phyloP scores from a whole-genome alignment of 2,329 filamentous ascomycete genomes.

The Phymatotrichopsis omnivora region DNA sequence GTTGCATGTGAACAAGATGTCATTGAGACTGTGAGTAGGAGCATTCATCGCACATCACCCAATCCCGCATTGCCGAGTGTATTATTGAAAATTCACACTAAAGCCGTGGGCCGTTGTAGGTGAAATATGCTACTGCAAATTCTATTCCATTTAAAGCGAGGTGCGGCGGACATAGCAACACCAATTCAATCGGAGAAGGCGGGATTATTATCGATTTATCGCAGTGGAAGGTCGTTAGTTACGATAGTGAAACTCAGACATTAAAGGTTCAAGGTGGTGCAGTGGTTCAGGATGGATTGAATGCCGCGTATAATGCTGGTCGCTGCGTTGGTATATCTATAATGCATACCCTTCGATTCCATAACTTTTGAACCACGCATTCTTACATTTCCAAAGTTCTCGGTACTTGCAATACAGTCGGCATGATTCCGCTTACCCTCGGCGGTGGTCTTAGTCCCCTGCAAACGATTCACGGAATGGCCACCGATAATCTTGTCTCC shows the following conservation, averaged over 20 bases:
- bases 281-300: slow-evolving; percentile 24
- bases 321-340: slow-evolving; percentile 15
- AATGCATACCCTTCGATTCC: too few species aligned
- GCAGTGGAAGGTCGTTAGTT: slow-evolving; percentile 21
- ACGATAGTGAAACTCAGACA: slow-evolving; percentile 24
- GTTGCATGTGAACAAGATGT: slow-evolving; percentile 8
- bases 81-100: too few species aligned
- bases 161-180: slow-evolving; percentile 31
- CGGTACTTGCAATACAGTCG: slow-evolving; percentile 33
- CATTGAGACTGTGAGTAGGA: slow-evolving; percentile 7
- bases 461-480: slow-evolving; percentile 35
- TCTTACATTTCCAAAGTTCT: too few species aligned
- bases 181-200: slow-evolving; percentile 30
- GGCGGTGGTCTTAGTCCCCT: slow-evolving; percentile 40
- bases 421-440: slow-evolving; percentile 33
- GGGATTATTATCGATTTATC: slow-evolving; percentile 32
- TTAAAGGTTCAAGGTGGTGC: slow-evolving; percentile 25
- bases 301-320: slow-evolving; percentile 17
- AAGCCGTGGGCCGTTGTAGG: background rate
- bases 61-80: too few species aligned
- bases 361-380: too few species aligned
- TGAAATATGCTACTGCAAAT: slow-evolving; percentile 4
- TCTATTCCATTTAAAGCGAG: slow-evolving; percentile 29
- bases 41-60: too few species aligned
- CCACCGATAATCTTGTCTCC: slow-evolving; percentile 34